These are phyloP conservation scores for Murraya paniculata DNA, from an alignment of 345 rosid genomes.

Conservation along the genomic window DNA sequence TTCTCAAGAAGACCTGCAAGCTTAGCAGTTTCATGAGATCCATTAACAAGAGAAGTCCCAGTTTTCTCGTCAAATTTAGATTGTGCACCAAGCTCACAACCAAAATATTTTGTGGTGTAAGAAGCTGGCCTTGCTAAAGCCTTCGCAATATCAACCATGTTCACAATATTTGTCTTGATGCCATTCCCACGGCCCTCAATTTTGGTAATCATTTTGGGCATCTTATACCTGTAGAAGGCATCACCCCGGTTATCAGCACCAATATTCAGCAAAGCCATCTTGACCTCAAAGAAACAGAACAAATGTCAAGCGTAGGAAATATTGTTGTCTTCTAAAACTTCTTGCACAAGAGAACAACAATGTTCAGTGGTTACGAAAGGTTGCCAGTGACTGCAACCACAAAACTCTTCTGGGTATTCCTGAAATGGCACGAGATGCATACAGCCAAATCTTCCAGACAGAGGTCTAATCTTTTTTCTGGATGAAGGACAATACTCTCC, in stretches of 20 bases:
- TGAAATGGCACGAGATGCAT: slow-evolving; percentile 38
- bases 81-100: slow-evolving; percentile 78
- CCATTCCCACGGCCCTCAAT: slow-evolving; percentile 81
- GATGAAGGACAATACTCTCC: slow-evolving; percentile 45
- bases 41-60: slow-evolving; percentile 63
- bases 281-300: slow-evolving; percentile 7
- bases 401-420: slow-evolving; percentile 10
- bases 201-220: slow-evolving; percentile 75
- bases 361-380: slow-evolving; percentile 25
- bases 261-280: slow-evolving; percentile 71
- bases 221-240: slow-evolving; percentile 81
- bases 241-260: slow-evolving; percentile 80
- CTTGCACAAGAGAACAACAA: slow-evolving; percentile 6
- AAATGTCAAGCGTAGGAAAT: not conserved
- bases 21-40: slow-evolving; percentile 63
- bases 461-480: slow-evolving; percentile 35
- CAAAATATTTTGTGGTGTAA: slow-evolving; percentile 71
- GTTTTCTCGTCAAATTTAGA: slow-evolving; percentile 73
- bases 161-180: slow-evolving; percentile 68
- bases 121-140: slow-evolving; percentile 72
- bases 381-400: slow-evolving; percentile 37
- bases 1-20: slow-evolving; percentile 73
- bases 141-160: slow-evolving; percentile 79
- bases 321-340: slow-evolving; percentile 7
- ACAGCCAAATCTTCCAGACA: slow-evolving; percentile 28